phyloP scores from a whole-genome alignment of 768 basidiomycete species.

The Tulasnella sp. region DNA sequence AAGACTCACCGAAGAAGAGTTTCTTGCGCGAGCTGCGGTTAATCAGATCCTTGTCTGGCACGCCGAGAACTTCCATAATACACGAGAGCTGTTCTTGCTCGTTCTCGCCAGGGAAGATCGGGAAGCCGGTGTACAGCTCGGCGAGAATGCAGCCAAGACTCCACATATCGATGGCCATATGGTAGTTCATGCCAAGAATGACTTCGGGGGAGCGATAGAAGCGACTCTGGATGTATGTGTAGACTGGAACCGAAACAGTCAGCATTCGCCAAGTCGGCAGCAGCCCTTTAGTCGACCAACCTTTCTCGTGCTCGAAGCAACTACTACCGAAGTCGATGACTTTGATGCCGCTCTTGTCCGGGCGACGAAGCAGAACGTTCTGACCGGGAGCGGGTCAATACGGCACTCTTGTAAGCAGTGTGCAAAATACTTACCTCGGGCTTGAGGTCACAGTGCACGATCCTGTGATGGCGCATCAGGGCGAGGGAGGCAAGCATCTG shows the following conservation, averaged over 20 bases:
- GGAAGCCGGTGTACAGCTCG: conserved; percentile 94
- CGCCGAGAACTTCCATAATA: conserved; percentile 97
- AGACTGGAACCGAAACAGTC: conserved; percentile 54
- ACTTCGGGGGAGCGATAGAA: conserved; percentile 99
- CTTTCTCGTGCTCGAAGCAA: conserved; percentile 97
- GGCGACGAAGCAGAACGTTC: conserved; percentile 94
- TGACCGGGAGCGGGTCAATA: conserved; percentile 36
- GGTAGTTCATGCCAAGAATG: conserved; percentile 97
- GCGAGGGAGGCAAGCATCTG: conserved; percentile 92
- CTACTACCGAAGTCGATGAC: conserved; percentile 99
- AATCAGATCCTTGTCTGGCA: conserved; percentile 92
- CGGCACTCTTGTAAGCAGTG: conserved; percentile 2
- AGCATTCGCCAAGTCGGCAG: background rate
- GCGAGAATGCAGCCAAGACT: conserved; percentile 97
- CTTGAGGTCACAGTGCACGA: conserved; percentile 98
- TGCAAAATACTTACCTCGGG: conserved; percentile 69
- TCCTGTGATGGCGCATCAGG: conserved; percentile 92
- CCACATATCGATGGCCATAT: conserved; percentile 99
- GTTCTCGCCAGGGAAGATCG: conserved; percentile 98
- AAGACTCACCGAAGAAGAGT: conserved; percentile 83
- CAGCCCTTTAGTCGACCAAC: conserved; percentile 48
- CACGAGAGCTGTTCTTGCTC: conserved; percentile 97
- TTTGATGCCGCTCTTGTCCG: conserved; percentile 93
- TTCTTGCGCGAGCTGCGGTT: conserved; percentile 91
- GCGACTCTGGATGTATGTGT: conserved; percentile 98